Base-by-base conservation (phyloP, 2,329 filamentous ascomycete species). In the Hortaea sp. region DNA sequence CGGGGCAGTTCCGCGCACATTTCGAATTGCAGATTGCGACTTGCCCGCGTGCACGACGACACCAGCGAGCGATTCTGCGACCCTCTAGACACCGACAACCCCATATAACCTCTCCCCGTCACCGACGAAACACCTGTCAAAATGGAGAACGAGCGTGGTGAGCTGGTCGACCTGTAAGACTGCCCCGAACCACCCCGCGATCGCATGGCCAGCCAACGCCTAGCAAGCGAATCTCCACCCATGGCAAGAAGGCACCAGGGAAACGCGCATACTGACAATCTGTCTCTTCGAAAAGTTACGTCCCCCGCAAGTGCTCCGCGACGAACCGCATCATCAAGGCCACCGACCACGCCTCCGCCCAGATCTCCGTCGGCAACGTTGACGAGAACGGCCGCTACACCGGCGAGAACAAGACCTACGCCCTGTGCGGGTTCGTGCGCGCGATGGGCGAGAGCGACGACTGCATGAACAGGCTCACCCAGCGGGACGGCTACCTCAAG, bases 301-400 rank as follows among this genome's bases (percentile, higher is more conserved):
- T 95, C 79, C 88, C 88, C 71, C 88, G 90, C 80, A 97, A 95
- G 80, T 97, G 90, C 86, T 88, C 81, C 73, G 89, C 89, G 65
- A 95, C 90, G 73, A 94, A 94, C 87, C 88, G 92, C 77, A 95
- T 97, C 81, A 97, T 98, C 84, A 95, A 95, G 80, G 88, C 92
- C 79, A 95, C 97, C 79, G 92, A 98, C 77, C 92, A 98, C 81
- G 90, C 88, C 65, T 94, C 87, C 55, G 92, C 97, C 64, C 92
- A 98, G 76, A 88, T 98, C 74, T 87, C 84, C 64, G 78, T 98
- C 69, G 90, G 84, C 73, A 97, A 95, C 79, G 92, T 98, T 65
- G 90, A 97, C 74, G 92, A 98, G 84, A 94, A 89, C 77, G 92
- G 92, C 71, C 87, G 89, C 65, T 88, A 89, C 76, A 88, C 87